Percentiles rank a stretch among this genome's conserved stretches.
Conservation (phyloP, 352 stramenopile genomes). For the Phytopythium delawarense region DNA sequence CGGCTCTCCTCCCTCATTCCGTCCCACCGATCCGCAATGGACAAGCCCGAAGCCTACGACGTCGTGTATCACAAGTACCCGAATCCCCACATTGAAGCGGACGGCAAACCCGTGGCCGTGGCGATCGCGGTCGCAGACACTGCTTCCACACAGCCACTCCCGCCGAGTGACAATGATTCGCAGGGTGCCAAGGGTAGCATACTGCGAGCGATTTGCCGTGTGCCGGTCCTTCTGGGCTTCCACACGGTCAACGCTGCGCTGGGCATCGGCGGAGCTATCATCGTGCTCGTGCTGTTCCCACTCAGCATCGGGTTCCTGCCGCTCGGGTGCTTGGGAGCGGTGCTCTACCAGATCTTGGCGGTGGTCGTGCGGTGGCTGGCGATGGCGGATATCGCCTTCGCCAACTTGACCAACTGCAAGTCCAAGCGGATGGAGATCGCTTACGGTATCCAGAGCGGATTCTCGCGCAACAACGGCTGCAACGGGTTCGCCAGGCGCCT, state of each 20-base stretch:
- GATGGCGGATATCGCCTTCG: slow-evolving; percentile 17
- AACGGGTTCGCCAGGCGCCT: slow-evolving; percentile 10
- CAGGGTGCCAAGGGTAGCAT: not conserved
- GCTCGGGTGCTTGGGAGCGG: slow-evolving; percentile 19
- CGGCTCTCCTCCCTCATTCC: not conserved
- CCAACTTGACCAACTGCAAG: slow-evolving; percentile 15
- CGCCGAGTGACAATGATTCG: not conserved
- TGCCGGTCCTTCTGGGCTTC: slow-evolving; percentile 17
- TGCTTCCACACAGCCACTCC: not conserved
- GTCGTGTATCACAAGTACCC: slow-evolving; percentile 30
- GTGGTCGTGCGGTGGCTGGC: slow-evolving; percentile 14
- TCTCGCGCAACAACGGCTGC: slow-evolving; percentile 21
- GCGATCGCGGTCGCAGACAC: slow-evolving; percentile 14
- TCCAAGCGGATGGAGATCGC: slow-evolving; percentile 14
- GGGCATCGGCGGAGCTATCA: slow-evolving; percentile 15
- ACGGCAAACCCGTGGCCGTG: slow-evolving; percentile 14
- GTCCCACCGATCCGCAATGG: not conserved
- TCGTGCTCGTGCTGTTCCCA: slow-evolving; percentile 22
- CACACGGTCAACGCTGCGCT: slow-evolving; percentile 21
- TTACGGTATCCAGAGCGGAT: slow-evolving; percentile 18
- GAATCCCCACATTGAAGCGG: slow-evolving; percentile 11
- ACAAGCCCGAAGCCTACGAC: slow-evolving; percentile 7
- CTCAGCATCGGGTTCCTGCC: slow-evolving; percentile 22
- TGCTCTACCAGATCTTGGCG: slow-evolving; percentile 28
- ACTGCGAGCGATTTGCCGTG: slow-evolving; percentile 1